These are phyloP conservation scores for Crataegus laevigata DNA, from an alignment of 306 rosid species.

Conservation along the genomic window DNA sequence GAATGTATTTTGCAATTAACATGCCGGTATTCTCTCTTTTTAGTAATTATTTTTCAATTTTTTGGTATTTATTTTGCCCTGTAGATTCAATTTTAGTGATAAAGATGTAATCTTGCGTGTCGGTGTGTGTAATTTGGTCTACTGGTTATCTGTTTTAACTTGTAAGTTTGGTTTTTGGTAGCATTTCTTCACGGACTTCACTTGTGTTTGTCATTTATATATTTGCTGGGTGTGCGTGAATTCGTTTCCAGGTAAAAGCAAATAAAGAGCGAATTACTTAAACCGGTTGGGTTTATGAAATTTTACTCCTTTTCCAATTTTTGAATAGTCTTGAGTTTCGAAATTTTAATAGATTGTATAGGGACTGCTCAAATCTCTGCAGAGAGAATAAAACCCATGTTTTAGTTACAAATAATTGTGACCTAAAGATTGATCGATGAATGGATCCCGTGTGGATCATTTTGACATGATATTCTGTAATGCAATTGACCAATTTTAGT, in stretches of 20 bases:
- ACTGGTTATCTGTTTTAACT: background rate
- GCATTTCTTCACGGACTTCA: background rate
- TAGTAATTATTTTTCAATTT: background rate
- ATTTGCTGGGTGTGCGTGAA: background rate
- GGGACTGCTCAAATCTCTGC: background rate
- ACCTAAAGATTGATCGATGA: background rate
- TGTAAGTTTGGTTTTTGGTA: background rate
- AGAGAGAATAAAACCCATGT: background rate
- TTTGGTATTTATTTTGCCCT: background rate
- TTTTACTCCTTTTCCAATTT: background rate
- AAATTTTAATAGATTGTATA: background rate
- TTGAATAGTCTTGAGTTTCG: background rate
- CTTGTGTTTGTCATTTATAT: background rate
- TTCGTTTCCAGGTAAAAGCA: background rate
- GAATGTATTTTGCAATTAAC: background rate
- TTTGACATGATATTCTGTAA: background rate
- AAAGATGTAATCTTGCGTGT: background rate
- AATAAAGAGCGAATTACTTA: background rate
- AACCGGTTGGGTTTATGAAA: background rate
- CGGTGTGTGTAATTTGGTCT: background rate
- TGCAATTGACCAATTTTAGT: background rate
- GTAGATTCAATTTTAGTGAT: background rate
- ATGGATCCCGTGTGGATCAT: background rate
- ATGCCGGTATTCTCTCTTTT: background rate
- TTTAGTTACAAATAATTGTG: background rate